Conservation (phyloP, 805 yeast genomes). For the Starmerella davenportii region DNA sequence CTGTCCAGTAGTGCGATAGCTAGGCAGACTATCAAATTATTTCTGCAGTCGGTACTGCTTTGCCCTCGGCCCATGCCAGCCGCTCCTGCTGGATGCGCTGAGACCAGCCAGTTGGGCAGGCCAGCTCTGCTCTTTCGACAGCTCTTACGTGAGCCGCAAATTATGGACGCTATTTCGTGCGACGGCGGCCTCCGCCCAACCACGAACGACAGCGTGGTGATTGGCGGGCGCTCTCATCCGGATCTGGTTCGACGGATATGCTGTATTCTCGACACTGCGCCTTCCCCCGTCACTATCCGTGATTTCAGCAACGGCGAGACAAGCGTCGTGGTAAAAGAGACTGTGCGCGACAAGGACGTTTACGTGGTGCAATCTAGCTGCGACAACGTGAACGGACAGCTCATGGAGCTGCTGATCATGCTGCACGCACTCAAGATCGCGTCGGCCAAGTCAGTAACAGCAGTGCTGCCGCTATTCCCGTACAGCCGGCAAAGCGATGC, state of each 20-base stretch:
- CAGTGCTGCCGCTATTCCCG: constrained; percentile 83
- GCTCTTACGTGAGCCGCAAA: no score
- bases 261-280: constrained; percentile 52
- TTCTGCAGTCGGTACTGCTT: no score
- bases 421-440: constrained; percentile 89
- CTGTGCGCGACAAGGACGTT: constrained; percentile 92
- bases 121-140: no score
- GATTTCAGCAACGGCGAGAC: constrained; percentile 74
- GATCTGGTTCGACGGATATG: constrained; percentile 59
- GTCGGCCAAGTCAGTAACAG: constrained; percentile 73
- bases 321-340: constrained; percentile 63
- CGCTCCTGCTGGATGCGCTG: no score
- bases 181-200: no score
- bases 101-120: no score
- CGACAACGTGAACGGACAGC: constrained; percentile 73
- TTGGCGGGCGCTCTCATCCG: constrained; percentile 86
- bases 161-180: no score
- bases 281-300: constrained; percentile 38
- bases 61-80: no score
- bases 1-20: no score
- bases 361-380: constrained; percentile 76
- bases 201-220: constrained; percentile 51
- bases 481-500: constrained; percentile 92
- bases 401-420: constrained; percentile 65
- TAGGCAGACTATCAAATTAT: no score